A percentile compares a stretch with the other conserved stretches of the same genome.
phyloP scores from a whole-genome alignment of 1,284 basidiomycete species.

The Sanghuangporus weigelae region DNA sequence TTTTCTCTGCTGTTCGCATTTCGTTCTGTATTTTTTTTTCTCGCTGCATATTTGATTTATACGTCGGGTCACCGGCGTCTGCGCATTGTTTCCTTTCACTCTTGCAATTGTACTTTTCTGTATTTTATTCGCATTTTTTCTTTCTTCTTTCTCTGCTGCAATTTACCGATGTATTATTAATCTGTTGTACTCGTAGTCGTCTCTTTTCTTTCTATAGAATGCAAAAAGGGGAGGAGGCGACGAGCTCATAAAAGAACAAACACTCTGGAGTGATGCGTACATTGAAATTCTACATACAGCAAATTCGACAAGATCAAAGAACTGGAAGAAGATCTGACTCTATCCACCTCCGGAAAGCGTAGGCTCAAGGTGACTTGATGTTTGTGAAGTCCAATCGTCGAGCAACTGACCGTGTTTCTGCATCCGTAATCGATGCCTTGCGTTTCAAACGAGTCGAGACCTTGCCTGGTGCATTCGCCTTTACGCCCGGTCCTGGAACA shows the following conservation, averaged over 20 bases:
- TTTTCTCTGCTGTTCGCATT: background rate
- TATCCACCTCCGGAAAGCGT: too few species aligned
- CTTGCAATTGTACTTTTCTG: background rate
- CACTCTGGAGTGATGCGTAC: slow-evolving; percentile 3
- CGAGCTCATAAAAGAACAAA: slow-evolving; percentile 3
- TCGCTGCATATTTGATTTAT: background rate
- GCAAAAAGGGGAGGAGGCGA: background rate
- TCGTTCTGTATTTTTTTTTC: background rate
- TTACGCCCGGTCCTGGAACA: slow-evolving; percentile 32
- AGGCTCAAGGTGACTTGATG: slow-evolving; percentile 10
- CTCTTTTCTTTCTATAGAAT: slow-evolving; percentile 1
- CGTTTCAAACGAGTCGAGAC: slow-evolving; percentile 42
- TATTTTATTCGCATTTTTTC: background rate
- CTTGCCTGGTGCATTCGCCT: slow-evolving; percentile 25
- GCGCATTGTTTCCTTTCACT: background rate
- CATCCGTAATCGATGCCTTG: slow-evolving; percentile 35
- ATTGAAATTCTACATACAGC: background rate
- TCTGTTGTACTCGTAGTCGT: slow-evolving; percentile 9
- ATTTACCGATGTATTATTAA: background rate
- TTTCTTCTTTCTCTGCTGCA: background rate
- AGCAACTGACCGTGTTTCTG: slow-evolving; percentile 37
- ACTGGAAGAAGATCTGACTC: background rate
- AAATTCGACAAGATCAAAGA: background rate
- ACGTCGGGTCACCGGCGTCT: background rate
- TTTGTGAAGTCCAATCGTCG: slow-evolving; percentile 43